Conservation (phyloP, 139 green algal genomes). For the Eudorina sp. region DNA sequence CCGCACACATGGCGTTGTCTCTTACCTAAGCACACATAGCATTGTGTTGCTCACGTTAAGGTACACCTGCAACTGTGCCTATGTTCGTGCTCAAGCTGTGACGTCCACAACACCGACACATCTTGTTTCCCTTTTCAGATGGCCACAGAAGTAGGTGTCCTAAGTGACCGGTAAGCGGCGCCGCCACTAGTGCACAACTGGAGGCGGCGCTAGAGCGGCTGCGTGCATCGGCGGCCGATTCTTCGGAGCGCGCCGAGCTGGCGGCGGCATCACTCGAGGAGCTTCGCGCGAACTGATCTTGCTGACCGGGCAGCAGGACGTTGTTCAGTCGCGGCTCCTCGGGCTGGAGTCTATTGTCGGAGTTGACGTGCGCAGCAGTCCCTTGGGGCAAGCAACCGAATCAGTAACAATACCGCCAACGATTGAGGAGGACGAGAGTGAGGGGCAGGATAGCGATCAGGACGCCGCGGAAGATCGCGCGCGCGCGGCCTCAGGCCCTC, state of each 20-base stretch:
- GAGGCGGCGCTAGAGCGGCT: slow-evolving; percentile 5
- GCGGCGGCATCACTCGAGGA: not conserved
- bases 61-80: no score
- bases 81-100: no score
- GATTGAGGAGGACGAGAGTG: not conserved
- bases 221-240: not conserved
- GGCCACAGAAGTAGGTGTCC: no score
- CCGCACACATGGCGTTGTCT: no score
- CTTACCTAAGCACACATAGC: no score
- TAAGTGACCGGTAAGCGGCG: not conserved
- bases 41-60: no score
- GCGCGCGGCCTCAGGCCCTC: no score
- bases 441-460: not conserved
- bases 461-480: not conserved
- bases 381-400: not conserved
- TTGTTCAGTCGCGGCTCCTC: not conserved
- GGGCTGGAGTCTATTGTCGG: slow-evolving; percentile 14
- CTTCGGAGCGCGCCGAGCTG: slow-evolving; percentile 1
- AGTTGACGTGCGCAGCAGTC: not conserved
- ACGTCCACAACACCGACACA: no score
- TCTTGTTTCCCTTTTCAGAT: no score
- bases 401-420: not conserved
- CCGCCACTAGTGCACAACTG: not conserved
- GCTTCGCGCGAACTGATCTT: slow-evolving; percentile 23
- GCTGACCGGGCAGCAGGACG: slow-evolving; percentile 25